Evolutionary conservation across 1,139 yeast genomes (phyloP), one percentile per base, ranked within the genome.

Genomic region (Spencermartinsiella ligniputridi): DNA sequence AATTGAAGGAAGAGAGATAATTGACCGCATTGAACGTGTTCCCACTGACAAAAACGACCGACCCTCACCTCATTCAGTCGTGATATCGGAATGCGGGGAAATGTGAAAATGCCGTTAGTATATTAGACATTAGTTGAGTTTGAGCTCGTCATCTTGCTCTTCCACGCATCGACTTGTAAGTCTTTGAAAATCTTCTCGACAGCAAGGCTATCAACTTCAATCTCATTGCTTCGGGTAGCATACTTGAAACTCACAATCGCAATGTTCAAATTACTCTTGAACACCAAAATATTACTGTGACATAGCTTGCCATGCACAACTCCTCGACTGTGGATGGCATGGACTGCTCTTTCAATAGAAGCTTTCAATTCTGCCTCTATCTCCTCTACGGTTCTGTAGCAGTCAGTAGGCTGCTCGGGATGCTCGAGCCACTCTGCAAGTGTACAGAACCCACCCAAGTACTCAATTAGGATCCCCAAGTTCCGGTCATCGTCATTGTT

Each of bases 1-100:
- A 4, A 50, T 63, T 11, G 67, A 61, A 35, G 71, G 96, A 21
- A 83, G 81, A 61, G 78, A 86, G 12, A 64, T 86, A 38, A 87
- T 84, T 20, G 78, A 88, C 61, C 70, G 74, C 52, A 71, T 87
- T 48, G 95, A 87, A 66, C 74, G 79, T 55, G 75, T 75, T 38
- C 83, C 81, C 51, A 82, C 85, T 39, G 83, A 76, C 40, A 72
- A 68, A 1, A 70, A 72, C 34, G 95, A 87, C 61, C 74, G 71
- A 55, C 95, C 96, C 6, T 36, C 37, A 20, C 59, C 56, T n/a
- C 53, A 56, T 37, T 54, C 53, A 9, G 52, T 63, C 1, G 43
- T 43, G 11, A 52, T 62, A n/a, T 42, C 48, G 3, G 50, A 62
- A 39, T 62, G 67, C 55, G 75, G 75, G 3, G 73, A 70, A 48